phyloP scores from a whole-genome alignment of 1,139 yeast genomes.

The Pichia inconspicua region DNA sequence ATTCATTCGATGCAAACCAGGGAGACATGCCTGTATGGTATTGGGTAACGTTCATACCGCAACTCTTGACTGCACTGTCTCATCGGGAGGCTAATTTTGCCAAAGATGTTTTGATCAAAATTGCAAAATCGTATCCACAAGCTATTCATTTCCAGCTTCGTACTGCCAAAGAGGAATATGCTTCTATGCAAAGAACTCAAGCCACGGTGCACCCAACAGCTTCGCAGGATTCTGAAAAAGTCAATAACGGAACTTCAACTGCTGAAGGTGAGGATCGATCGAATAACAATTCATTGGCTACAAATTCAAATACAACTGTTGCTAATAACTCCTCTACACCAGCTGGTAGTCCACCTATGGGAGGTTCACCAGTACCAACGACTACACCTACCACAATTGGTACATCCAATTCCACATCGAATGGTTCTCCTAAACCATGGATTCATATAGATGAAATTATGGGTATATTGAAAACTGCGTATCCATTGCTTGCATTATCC shows the following conservation, averaged over 20 bases:
- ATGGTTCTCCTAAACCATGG: slow-evolving; percentile 57
- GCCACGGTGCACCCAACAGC: slow-evolving; percentile 4
- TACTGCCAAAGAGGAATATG: slow-evolving; percentile 90
- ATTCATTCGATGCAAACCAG: slow-evolving; percentile 84
- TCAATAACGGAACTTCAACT: not conserved
- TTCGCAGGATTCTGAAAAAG: slow-evolving; percentile 2
- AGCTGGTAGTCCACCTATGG: slow-evolving; percentile 11
- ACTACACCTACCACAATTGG: not conserved
- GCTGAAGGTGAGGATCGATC: not conserved
- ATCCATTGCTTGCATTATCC: slow-evolving; percentile 86
- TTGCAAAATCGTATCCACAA: slow-evolving; percentile 95
- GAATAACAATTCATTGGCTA: not conserved
- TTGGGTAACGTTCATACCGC: slow-evolving; percentile 97
- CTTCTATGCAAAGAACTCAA: slow-evolving; percentile 71
- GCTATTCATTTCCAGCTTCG: slow-evolving; percentile 93
- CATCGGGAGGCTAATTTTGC: slow-evolving; percentile 88
- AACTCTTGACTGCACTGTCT: slow-evolving; percentile 78
- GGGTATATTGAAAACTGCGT: slow-evolving; percentile 92
- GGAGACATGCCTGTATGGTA: slow-evolving; percentile 99
- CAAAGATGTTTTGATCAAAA: slow-evolving; percentile 77
- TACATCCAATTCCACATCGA: not conserved
- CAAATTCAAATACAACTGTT: slow-evolving; percentile 1
- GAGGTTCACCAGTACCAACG: slow-evolving; percentile 5
- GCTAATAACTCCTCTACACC: slow-evolving; percentile 8
- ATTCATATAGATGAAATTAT: slow-evolving; percentile 92